These are phyloP conservation scores for Ogataea saltuana DNA, from an alignment of 805 yeast species.

Conservation along the genomic window DNA sequence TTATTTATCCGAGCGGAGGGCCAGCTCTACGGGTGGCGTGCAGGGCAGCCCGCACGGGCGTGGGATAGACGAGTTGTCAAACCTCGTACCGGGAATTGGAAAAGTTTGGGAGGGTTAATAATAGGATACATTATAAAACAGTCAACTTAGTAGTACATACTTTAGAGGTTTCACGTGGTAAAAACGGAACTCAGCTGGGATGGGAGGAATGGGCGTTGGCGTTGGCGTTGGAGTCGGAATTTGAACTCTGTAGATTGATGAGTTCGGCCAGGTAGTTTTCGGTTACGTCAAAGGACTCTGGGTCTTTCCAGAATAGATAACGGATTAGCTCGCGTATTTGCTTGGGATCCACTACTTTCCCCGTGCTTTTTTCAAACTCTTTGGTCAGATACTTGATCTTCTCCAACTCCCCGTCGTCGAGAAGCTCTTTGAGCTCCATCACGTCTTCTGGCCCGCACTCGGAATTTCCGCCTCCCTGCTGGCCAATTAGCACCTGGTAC, in stretches of 20 bases:
- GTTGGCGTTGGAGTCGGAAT: neutral
- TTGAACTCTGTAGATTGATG: neutral
- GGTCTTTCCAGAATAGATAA: constrained; percentile 54
- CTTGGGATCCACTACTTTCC: constrained; percentile 49
- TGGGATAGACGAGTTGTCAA: no score
- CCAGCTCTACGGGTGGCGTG: no score
- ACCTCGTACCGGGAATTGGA: no score
- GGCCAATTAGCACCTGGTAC: constrained; percentile 79
- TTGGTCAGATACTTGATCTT: constrained; percentile 67
- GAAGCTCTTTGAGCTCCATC: constrained; percentile 45
- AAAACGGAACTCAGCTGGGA: no score
- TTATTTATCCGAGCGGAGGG: no score
- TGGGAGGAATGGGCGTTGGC: neutral
- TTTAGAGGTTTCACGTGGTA: no score
- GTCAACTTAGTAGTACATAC: no score
- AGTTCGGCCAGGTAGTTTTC: constrained; percentile 45
- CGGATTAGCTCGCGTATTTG: constrained; percentile 59
- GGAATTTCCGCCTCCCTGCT: constrained; percentile 73
- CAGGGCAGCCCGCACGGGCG: no score
- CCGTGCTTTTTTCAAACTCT: constrained; percentile 58
- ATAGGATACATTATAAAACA: no score
- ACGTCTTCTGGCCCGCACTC: constrained; percentile 64
- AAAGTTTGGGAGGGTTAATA: no score
- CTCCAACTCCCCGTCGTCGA: constrained; percentile 70
- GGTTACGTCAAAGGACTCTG: constrained; percentile 56